Base-by-base conservation (phyloP, 2,329 filamentous ascomycete genomes). In the Huntiella bhutanensis region DNA sequence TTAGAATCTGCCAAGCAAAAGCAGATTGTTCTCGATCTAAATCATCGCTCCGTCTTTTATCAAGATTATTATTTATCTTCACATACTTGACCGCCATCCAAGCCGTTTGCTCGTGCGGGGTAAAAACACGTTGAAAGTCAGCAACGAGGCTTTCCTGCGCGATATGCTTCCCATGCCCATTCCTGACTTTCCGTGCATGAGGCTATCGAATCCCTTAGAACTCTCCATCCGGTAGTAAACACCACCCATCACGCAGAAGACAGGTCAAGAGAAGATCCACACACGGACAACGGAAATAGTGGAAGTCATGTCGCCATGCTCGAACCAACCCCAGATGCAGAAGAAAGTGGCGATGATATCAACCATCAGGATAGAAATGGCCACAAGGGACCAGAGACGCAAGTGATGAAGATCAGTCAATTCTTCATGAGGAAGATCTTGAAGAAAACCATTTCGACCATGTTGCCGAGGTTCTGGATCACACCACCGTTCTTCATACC, bases 381-480 rank as follows among this genome's bases (percentile, higher is more conserved):
- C 84, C 84, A 92, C 72, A 92, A 88, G 46, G 84, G 83, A 57
- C 84, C 84, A 64, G 87, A 87, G 65, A 83, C 81, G 70, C 86
- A 84, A 53, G 86, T 93, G 66, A 93, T 88, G 70, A 94, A 92
- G 64, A 94, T 94, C 45, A 93, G 74, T 85, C 86, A 93, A 68
- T 92, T 94, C 71, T 93, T 83, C 50, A 85, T 87, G 46, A 93
- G 74, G 10, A 82, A 84, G 62, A 93, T 83, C 66, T 93, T 76
- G 34, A 94, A 77, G 74, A 93, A 93, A 57, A 94, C 65, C 49
- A 93, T 77, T 55, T 78, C 76, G 55, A 93, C 83, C 47, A 82
- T 67, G 59, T 79, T 73, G 71, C 85, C 85, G 56, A 80, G 82
- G 67, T 91, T 88, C 71, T 93, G 82, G 53, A 87, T 81, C 55